A percentile compares a stretch with the other conserved stretches of the same genome.
Evolutionary conservation across 2,329 filamentous ascomycete species (phyloP).

Genomic region (Hirsutella minnesotensis): DNA sequence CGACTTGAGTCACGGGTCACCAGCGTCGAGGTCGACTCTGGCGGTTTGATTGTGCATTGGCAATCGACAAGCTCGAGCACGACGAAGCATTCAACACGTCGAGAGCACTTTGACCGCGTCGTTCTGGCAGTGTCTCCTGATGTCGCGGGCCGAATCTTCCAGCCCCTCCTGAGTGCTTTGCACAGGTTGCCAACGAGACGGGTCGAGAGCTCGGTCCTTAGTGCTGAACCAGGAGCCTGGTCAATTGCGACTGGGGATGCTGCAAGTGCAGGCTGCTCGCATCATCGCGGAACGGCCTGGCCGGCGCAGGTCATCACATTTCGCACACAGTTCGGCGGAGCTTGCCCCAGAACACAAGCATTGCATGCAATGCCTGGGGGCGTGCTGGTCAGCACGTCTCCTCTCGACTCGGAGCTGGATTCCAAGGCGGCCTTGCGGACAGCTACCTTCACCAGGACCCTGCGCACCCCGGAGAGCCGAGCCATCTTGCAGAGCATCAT

Average conservation of each 20-base stretch:
- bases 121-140: conserved; percentile 44
- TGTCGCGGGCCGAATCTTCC: conserved; percentile 35
- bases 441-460: conserved; percentile 37
- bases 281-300: conserved; percentile 12
- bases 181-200: conserved; percentile 31
- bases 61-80: conserved; percentile 7
- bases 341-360: conserved; percentile 31
- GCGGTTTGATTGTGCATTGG: conserved; percentile 22
- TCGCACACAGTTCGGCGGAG: conserved; percentile 19
- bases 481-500: conserved; percentile 35
- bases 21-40: conserved; percentile 15
- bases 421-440: conserved; percentile 27
- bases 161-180: conserved; percentile 25
- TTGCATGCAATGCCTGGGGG: conserved; percentile 39
- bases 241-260: conserved; percentile 2
- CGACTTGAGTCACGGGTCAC: conserved; percentile 26
- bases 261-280: conserved; percentile 12
- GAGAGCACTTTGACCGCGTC: conserved; percentile 35
- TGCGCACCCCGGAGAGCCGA: conserved; percentile 37
- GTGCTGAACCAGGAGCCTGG: conserved; percentile 4
- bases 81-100: conserved; percentile 2
- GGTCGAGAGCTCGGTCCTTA: conserved; percentile 35
- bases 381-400: conserved; percentile 40
- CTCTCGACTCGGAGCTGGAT: conserved; percentile 24
- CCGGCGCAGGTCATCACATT: conserved; percentile 22